A percentile compares a stretch with the other conserved stretches of the same genome.
Evolutionary conservation across 2,329 filamentous ascomycete species (phyloP).

Genomic region (Penicillium thymicola): DNA sequence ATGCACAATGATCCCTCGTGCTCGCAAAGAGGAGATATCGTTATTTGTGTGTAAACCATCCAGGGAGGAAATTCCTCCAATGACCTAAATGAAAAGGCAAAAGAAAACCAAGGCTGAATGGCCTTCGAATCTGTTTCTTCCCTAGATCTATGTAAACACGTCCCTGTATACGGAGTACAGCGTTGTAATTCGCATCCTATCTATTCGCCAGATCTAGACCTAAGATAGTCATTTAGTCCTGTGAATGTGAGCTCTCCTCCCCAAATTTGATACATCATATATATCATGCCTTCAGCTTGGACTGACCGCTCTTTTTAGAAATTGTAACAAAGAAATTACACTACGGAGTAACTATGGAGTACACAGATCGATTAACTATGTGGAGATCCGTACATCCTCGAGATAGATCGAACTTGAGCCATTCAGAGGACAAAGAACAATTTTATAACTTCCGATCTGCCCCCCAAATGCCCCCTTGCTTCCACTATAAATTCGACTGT

Average conservation of each 20-base stretch:
- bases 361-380: background rate
- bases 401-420: background rate
- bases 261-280: background rate
- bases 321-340: background rate
- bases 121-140: conserved; percentile 3
- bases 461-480: background rate
- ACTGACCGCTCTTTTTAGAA: background rate
- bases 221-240: background rate
- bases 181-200: background rate
- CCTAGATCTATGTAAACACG: background rate
- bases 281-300: background rate
- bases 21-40: conserved; percentile 2
- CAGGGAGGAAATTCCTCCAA: conserved; percentile 8
- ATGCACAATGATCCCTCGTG: background rate
- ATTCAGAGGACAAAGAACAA: background rate
- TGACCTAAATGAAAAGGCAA: conserved; percentile 20
- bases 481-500: background rate
- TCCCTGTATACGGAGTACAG: background rate
- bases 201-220: background rate
- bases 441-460: background rate
- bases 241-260: background rate
- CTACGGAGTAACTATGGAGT: too few species aligned
- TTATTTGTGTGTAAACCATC: conserved; percentile 17
- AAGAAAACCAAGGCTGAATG: conserved; percentile 21
- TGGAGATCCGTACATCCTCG: background rate